phyloP scores from a whole-genome alignment of 2,329 filamentous ascomycete genomes.

The Emergomyces pasteurianus region DNA sequence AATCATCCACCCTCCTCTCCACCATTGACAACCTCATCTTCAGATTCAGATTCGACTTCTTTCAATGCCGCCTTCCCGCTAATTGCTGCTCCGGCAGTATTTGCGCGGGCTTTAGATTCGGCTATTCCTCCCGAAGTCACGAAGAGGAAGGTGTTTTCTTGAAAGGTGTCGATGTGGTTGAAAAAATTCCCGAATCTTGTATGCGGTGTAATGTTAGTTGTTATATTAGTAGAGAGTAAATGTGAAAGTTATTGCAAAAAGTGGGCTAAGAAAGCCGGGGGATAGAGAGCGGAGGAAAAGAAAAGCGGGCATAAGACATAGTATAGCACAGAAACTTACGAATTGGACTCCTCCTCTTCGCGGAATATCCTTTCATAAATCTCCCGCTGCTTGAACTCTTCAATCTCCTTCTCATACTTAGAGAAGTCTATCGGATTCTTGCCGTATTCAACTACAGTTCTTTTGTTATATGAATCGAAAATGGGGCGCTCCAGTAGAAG shows the following conservation, averaged over 20 bases:
- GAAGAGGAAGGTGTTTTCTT: slow-evolving; percentile 61
- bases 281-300: neutral
- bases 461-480: slow-evolving; percentile 77
- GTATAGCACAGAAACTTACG: slow-evolving; percentile 45
- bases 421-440: slow-evolving; percentile 65
- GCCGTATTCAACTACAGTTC: slow-evolving; percentile 51
- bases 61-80: slow-evolving; percentile 21
- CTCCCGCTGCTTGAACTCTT: slow-evolving; percentile 79
- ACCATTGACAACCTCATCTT: slow-evolving; percentile 11
- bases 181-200: slow-evolving; percentile 63
- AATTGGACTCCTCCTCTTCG: slow-evolving; percentile 75
- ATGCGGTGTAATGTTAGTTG: neutral
- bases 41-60: slow-evolving; percentile 17
- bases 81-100: slow-evolving; percentile 4
- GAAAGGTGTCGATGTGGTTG: slow-evolving; percentile 66
- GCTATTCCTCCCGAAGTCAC: slow-evolving; percentile 56
- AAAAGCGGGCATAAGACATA: neutral
- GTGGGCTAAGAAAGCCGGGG: neutral
- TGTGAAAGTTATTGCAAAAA: neutral
- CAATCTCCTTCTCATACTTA: slow-evolving; percentile 64
- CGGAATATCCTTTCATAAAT: slow-evolving; percentile 89
- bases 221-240: neutral
- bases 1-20: slow-evolving; percentile 14
- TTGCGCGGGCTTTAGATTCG: slow-evolving; percentile 4
- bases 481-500: slow-evolving; percentile 81